These are phyloP conservation scores for Echeveria elegans DNA, from an alignment of 164 flowering plant species.

Conservation along the genomic window DNA sequence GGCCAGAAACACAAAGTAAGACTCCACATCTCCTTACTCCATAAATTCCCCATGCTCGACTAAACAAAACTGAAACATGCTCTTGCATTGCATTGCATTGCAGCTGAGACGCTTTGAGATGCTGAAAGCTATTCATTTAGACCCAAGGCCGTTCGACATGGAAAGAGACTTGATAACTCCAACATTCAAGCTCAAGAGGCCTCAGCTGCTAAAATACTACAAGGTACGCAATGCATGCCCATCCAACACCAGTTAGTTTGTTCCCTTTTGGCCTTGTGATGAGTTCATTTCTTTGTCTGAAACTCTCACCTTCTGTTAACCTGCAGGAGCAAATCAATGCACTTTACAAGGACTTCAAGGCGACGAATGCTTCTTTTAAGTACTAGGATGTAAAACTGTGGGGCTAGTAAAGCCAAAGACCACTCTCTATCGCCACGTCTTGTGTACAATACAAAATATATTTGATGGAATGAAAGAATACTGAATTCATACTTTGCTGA, in stretches of 20 bases:
- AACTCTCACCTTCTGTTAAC: background rate
- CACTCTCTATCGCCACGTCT: background rate
- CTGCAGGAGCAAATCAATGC: background rate
- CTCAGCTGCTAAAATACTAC: constrained; percentile 75
- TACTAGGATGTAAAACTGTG: background rate
- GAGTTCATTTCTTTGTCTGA: background rate
- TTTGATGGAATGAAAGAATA: background rate
- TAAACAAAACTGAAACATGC: background rate
- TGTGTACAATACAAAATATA: background rate
- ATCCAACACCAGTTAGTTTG: background rate
- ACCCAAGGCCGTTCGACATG: constrained; percentile 83
- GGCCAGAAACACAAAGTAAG: constrained; percentile 61
- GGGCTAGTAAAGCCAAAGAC: background rate
- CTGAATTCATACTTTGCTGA: background rate
- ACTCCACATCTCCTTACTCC: background rate
- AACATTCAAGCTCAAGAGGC: constrained; percentile 88
- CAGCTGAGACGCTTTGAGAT: constrained; percentile 95
- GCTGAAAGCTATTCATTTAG: constrained; percentile 73
- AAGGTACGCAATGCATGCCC: constrained; percentile 40
- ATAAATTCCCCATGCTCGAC: background rate
- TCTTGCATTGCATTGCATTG: constrained; percentile 1
- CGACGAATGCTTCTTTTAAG: background rate
- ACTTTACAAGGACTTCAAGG: constrained; percentile 2
- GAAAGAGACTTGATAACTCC: constrained; percentile 88
- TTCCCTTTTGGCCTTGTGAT: background rate